Evolutionary conservation across 129 eudicot species (phyloP), one percentile per base, ranked within the genome.

Genomic region (Cynara cardunculus): DNA sequence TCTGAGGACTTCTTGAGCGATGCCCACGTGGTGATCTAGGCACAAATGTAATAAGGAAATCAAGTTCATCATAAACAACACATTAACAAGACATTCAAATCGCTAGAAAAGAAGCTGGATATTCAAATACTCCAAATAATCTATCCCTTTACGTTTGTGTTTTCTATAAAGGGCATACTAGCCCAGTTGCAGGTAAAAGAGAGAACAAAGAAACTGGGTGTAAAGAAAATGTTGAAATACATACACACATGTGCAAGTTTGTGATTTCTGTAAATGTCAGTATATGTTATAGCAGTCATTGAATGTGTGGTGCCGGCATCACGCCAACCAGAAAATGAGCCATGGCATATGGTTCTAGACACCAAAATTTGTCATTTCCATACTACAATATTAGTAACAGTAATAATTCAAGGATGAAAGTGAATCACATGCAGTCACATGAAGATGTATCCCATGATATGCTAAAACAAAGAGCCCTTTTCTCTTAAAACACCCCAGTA

Each of bases 1-100:
- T 85, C 53, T 89, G 69, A 22, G 91, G 91, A 80, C 91, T 88
- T 65, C 91, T 88, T 66, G 91, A 88, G 12, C 91, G 86, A 71
- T 64, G 87, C 25, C 79, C 84, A 3, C 24, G 82, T 39, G 85
- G 85, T 41, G 85, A 82, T 56, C 86, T 83, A 71, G 74, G 27
- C 68, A 77, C 31, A 27, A 59, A 76, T 11, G 53, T 30, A 72
- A 70, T 25, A 82, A 34, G 62, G 25, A 49, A 32, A 67, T 53
- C 62, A 53, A 53, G 22, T 53, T 53, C 19, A 18, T 53, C 62
- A 53, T 53, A 46, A 46, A 74, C 56, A 34, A 74, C 34, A 41
- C 8, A 61, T n/a, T 44, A 73, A 11, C 19, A 24, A 59, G 10
- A 18, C 2, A 19, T n/a, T 21, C 24, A 59, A 59, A 46, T 46